A percentile compares a stretch with the other conserved stretches of the same genome.
Evolutionary conservation across 2,329 filamentous ascomycete genomes (phyloP).

Genomic region (Sordariomycetes sp.): DNA sequence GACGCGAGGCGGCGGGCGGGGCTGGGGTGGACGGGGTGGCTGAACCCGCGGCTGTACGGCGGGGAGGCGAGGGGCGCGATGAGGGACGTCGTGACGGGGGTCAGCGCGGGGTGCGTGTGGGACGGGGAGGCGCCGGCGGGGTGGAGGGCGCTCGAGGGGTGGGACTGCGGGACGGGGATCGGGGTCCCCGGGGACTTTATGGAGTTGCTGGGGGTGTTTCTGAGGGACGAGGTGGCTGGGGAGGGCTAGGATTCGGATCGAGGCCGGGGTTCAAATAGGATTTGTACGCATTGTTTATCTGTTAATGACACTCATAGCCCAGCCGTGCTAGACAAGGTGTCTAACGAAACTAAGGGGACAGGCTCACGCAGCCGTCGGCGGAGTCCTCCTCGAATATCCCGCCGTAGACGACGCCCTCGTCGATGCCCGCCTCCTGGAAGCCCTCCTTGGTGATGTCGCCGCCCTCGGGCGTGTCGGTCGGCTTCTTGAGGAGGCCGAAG

Average conservation of each 20-base stretch:
- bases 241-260: not conserved
- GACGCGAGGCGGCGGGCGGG: constrained; percentile 37
- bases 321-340: not conserved
- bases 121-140: constrained; percentile 22
- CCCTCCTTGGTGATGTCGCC: constrained; percentile 35
- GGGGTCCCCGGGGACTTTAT: constrained; percentile 33
- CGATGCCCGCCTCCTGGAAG: constrained; percentile 33
- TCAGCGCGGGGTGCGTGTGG: constrained; percentile 25
- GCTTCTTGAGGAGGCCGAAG: constrained; percentile 53
- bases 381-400: constrained; percentile 44
- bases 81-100: constrained; percentile 28
- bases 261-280: not conserved
- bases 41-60: constrained; percentile 39
- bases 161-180: constrained; percentile 38
- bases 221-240: not conserved
- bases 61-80: constrained; percentile 22
- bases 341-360: constrained; percentile 10
- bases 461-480: constrained; percentile 24
- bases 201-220: constrained; percentile 21
- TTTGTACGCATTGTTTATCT: not conserved
- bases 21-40: constrained; percentile 39
- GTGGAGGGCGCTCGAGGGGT: constrained; percentile 33
- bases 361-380: constrained; percentile 23
- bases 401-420: constrained; percentile 41
- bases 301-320: not conserved